Evolutionary conservation across 208 protist species (phyloP).

Genomic region (Trypanosomatidae sp.): DNA sequence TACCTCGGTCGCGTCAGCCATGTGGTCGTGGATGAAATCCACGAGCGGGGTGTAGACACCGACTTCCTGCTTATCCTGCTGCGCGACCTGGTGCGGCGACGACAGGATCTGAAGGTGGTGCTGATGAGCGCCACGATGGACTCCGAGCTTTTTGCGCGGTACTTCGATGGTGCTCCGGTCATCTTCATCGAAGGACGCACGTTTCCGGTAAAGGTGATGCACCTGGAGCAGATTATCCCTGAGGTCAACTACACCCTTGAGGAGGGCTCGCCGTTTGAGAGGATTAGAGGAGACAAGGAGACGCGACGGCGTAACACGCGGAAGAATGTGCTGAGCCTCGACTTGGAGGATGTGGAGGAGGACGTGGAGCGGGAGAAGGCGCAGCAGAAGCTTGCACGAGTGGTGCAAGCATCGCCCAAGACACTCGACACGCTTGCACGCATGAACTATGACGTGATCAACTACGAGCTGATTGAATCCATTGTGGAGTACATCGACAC

Average conservation of each 20-base stretch:
- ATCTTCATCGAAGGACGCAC: slow-evolving; percentile 94
- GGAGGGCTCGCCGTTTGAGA: slow-evolving; percentile 80
- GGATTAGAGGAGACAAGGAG: slow-evolving; percentile 41
- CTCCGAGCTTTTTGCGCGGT: slow-evolving; percentile 91
- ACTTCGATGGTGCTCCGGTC: slow-evolving; percentile 89
- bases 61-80: slow-evolving; percentile 95
- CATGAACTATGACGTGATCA: slow-evolving; percentile 93
- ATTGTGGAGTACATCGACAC: slow-evolving; percentile 89
- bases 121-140: slow-evolving; percentile 97
- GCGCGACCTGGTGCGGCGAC: slow-evolving; percentile 76
- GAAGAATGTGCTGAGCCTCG: slow-evolving; percentile 58
- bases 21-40: slow-evolving; percentile 96
- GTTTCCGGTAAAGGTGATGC: slow-evolving; percentile 93
- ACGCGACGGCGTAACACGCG: slow-evolving; percentile 65
- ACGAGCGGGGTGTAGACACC: slow-evolving; percentile 96
- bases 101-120: slow-evolving; percentile 87
- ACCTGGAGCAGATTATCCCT: slow-evolving; percentile 94
- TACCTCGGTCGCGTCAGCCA: slow-evolving; percentile 89
- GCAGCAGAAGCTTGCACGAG: slow-evolving; percentile 41
- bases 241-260: slow-evolving; percentile 78
- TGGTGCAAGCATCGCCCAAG: slow-evolving; percentile 46
- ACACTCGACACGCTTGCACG: slow-evolving; percentile 66
- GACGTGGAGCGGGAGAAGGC: slow-evolving; percentile 41
- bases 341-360: slow-evolving; percentile 69
- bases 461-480: slow-evolving; percentile 94